Percentiles rank a stretch among this genome's conserved stretches.
These are phyloP conservation scores for Wallacemonas sp. DNA, from an alignment of 208 protist genomes.

Conservation along the genomic window DNA sequence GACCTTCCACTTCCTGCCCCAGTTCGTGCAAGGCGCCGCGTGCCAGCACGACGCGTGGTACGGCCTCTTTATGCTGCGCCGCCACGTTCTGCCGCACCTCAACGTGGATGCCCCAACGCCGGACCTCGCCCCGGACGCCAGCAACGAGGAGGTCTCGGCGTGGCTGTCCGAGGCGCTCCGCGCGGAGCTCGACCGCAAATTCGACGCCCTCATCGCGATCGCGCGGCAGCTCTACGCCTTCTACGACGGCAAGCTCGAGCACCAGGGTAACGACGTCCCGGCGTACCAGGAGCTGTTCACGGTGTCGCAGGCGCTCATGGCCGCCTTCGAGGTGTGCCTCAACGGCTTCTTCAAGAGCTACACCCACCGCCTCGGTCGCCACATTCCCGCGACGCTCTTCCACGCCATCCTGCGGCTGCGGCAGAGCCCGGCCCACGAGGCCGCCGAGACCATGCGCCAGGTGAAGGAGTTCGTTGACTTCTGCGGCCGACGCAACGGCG, in stretches of 20 bases:
- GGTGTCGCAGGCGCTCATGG: conserved; percentile 93
- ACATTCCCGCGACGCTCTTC: conserved; percentile 61
- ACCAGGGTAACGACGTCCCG: conserved; percentile 97
- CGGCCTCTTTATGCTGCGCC: conserved; percentile 87
- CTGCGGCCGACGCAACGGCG: conserved; percentile 34
- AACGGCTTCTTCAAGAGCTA: conserved; percentile 63
- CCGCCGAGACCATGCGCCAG: conserved; percentile 45
- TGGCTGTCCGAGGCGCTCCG: conserved; percentile 69
- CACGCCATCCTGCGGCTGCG: conserved; percentile 29
- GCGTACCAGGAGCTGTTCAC: conserved; percentile 97
- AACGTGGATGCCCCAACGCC: conserved; percentile 69
- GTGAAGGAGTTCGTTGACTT: conserved; percentile 62
- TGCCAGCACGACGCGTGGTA: conserved; percentile 92
- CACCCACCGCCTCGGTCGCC: conserved; percentile 49
- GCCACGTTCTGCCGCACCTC: conserved; percentile 88
- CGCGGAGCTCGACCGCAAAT: conserved; percentile 93
- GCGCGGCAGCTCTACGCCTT: conserved; percentile 96
- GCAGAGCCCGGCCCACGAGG: conserved; percentile 24
- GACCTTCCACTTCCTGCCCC: conserved; percentile 78
- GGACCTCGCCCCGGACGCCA: conserved; percentile 60
- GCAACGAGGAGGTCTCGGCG: conserved; percentile 30
- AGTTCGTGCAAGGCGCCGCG: conserved; percentile 59
- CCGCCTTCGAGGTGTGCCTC: conserved; percentile 90
- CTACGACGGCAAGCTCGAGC: conserved; percentile 73
- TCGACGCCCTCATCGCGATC: conserved; percentile 94